Evolutionary conservation across 495 filamentous ascomycete species (phyloP), one percentile per base, ranked within the genome.

Genomic region (Talaromyces stipitatus): DNA sequence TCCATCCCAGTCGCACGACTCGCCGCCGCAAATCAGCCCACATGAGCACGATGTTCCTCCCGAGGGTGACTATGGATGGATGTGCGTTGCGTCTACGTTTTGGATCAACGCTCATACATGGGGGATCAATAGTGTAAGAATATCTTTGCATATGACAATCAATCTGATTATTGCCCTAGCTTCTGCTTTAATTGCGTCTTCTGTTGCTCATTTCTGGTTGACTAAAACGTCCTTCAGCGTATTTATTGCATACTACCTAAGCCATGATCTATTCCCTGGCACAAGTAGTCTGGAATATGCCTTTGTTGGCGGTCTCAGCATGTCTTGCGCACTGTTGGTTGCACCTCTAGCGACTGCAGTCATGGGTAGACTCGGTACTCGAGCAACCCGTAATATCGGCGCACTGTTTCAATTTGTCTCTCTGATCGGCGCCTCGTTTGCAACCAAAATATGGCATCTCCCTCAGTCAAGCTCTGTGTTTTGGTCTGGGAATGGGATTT

Each of bases 401-500:
- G 70, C 78, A 27, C 51, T 79, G 0, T 60, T 89, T 26, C 75
- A 84, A 50, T 79, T 76, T 0, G 64, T 70, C 16, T 77, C 77
- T 0, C 78, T 87, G 57, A 73, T 89, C 50, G 73, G 74, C 0
- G 84, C 85, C 1, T 86, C 82, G 0, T 89, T 87, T 55, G 73
- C 81, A 5, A 78, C 68, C n/a, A 60, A 78, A 27, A 76, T 83
- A 56, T 90, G 85, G 84, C 86, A 88, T 32, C 74, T 89, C 4
- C 50, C 77, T 94, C 1, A 81, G 77, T 48, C 88, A 92, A 62
- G 89, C 88, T 3, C 61, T 90, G 1, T 79, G 82, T 57, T 87
- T 91, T 54, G 89, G 89, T 9, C 58, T 82, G 11, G 89, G 86
- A 1, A 76, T 91, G 69, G 88, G 87, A 1, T 83, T 90, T 52